Base-by-base conservation (phyloP, 768 basidiomycete species). In the Boletus subparvulus region DNA sequence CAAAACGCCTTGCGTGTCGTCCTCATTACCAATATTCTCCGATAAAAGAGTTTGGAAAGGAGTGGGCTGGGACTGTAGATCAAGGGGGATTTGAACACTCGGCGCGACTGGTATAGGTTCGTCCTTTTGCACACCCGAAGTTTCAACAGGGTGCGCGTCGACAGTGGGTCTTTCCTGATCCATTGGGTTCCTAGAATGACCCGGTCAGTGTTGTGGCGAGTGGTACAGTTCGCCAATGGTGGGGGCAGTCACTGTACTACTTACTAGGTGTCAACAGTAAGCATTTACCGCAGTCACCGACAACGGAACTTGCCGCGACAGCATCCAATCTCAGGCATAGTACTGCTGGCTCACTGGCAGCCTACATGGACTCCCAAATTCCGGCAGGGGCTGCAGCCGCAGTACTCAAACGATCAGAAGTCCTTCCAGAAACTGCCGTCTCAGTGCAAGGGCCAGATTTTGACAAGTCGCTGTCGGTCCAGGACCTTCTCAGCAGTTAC, bases 401-500 rank as follows among this genome's bases (percentile, higher is more conserved):
- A n/a, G 82, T 95, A 21, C 74, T 95, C 33, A 82, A 85, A 65
- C 83, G 80, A 42, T 94, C 92, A 6, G 88, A 84, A 28, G 85
- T 90, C 14, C 70, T 94, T 30, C 80, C 88, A 6, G 76, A 79
- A 17, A 75, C 81, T 37, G 83, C 88, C 0, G 72, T 90, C 14
- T 75, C 88, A 3, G 92, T 98, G 19, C 76, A 85, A 68, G 97
- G 97, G 0, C 97, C 97, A 12, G 81, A 95, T 71, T 90, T 98
- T 63, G 88, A 91, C 59, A 69, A 81, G n/a, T 72, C 78, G 1
- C 67, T 83, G 21, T 84, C 84, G 46, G 76, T 99, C 28, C 77
- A 86, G 43, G 75, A 81, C 36, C 81, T 99, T 60, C 73, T 99
- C 39, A 69, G 75, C 36, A 86, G 83, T 65, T 99, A 97, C 75